Evolutionary conservation across 805 yeast species (phyloP).

Genomic region (Candida sphagnicola): DNA sequence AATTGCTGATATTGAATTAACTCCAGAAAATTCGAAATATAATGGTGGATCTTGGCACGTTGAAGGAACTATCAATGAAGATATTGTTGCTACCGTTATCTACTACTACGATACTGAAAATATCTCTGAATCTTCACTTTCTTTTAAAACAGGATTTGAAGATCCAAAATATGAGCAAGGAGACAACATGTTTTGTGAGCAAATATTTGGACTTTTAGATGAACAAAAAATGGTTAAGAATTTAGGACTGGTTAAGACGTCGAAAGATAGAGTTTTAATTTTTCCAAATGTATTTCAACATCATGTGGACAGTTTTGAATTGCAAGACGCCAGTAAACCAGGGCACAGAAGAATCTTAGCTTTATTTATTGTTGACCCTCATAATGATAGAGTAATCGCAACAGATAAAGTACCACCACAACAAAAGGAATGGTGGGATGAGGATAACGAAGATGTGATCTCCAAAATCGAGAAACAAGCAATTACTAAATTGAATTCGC

Average conservation of each 20-base stretch:
- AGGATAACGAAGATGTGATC: slow-evolving; percentile 6
- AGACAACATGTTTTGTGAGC: slow-evolving; percentile 20
- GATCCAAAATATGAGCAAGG: slow-evolving; percentile 34
- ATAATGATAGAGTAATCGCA: slow-evolving; percentile 21
- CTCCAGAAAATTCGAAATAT: slow-evolving; percentile 37
- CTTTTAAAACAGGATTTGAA: slow-evolving; percentile 25
- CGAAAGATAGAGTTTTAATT: slow-evolving; percentile 25
- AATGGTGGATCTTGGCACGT: slow-evolving; percentile 43
- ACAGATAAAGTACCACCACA: slow-evolving; percentile 36
- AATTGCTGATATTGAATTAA: slow-evolving; percentile 36
- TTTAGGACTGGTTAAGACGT: slow-evolving; percentile 23
- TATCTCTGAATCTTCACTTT: slow-evolving; percentile 28
- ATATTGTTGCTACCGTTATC: slow-evolving; percentile 37
- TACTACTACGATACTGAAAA: slow-evolving; percentile 40
- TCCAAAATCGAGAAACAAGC: neutral
- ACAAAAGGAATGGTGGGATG: slow-evolving; percentile 30
- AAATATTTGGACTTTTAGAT: slow-evolving; percentile 27
- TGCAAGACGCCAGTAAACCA: slow-evolving; percentile 28
- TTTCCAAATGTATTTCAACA: slow-evolving; percentile 40
- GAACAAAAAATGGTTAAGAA: slow-evolving; percentile 19
- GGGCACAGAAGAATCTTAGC: slow-evolving; percentile 39
- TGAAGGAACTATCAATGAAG: slow-evolving; percentile 39
- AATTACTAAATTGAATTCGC: slow-evolving; percentile 6
- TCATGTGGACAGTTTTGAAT: slow-evolving; percentile 35
- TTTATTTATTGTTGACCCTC: slow-evolving; percentile 37